Conservation (phyloP, 2,329 filamentous ascomycete species). For the Phialophora verrucosa region DNA sequence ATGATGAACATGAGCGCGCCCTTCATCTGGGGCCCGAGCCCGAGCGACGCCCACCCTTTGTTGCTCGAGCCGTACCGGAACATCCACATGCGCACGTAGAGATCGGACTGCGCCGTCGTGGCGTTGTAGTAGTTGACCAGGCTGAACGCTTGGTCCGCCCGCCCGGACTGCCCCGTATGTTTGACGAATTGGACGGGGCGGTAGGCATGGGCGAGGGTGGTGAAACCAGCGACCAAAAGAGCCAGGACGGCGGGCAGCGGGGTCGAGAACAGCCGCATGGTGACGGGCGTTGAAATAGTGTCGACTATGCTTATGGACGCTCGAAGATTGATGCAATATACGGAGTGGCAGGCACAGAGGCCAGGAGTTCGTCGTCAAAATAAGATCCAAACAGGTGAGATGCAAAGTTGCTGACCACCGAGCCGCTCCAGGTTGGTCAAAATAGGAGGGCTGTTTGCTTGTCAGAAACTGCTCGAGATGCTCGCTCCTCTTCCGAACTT, state of each 20-base stretch:
- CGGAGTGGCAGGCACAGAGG: background rate
- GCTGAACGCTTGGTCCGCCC: slow-evolving; percentile 37
- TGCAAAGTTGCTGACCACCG: background rate
- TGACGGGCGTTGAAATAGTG: slow-evolving; percentile 3
- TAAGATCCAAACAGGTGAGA: background rate
- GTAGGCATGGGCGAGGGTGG: slow-evolving; percentile 32
- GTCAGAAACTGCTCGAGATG: background rate
- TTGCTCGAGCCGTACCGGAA: slow-evolving; percentile 36
- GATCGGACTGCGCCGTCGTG: slow-evolving; percentile 36
- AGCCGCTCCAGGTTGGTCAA: background rate
- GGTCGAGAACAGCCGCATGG: slow-evolving; percentile 14
- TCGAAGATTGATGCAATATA: background rate
- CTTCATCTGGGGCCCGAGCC: slow-evolving; percentile 37
- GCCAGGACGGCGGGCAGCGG: slow-evolving; percentile 22
- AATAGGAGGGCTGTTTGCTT: slow-evolving; percentile 1
- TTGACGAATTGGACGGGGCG: slow-evolving; percentile 41
- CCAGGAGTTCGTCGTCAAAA: background rate
- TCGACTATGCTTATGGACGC: background rate
- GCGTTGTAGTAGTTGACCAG: slow-evolving; percentile 39
- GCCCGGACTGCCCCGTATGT: slow-evolving; percentile 37
- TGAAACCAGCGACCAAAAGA: slow-evolving; percentile 15
- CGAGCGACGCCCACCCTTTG: slow-evolving; percentile 39
- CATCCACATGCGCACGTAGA: slow-evolving; percentile 38
- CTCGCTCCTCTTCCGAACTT: background rate
- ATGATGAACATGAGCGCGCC: slow-evolving; percentile 41